A percentile compares a stretch with the other conserved stretches of the same genome.
phyloP scores from a whole-genome alignment of 2,329 filamentous ascomycete genomes.

The Fusarium sp. region DNA sequence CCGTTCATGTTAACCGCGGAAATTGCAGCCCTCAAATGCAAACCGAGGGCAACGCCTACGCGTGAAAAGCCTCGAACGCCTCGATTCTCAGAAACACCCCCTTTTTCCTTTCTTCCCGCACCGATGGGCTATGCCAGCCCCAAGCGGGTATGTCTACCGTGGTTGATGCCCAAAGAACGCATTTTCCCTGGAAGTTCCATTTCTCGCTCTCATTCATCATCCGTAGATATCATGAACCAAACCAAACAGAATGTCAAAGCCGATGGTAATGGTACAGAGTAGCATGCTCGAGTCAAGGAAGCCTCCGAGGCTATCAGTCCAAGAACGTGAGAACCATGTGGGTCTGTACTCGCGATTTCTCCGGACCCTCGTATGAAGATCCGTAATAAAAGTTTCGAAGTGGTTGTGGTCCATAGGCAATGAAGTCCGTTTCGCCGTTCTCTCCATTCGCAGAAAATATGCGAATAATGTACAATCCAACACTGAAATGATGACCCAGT shows the following conservation, averaged over 20 bases:
- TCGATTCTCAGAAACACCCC: constrained; percentile 32
- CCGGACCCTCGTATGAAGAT: constrained; percentile 22
- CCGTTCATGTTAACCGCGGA: constrained; percentile 43
- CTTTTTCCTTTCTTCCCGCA: constrained; percentile 36
- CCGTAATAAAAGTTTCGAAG: constrained; percentile 35
- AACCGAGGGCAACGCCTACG: constrained; percentile 42
- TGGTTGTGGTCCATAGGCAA: constrained; percentile 48
- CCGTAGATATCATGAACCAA: constrained; percentile 47
- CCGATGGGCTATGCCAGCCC: constrained; percentile 37
- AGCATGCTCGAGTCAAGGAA: constrained; percentile 43
- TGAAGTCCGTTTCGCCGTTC: constrained; percentile 49
- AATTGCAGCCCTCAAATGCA: constrained; percentile 45
- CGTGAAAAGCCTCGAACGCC: constrained; percentile 45
- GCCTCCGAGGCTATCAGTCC: constrained; percentile 31
- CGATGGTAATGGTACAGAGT: constrained; percentile 47
- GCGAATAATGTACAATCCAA: constrained; percentile 59
- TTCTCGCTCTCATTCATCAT: constrained; percentile 45
- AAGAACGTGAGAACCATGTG: constrained; percentile 26
- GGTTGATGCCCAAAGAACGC: constrained; percentile 43
- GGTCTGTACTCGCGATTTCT: constrained; percentile 36
- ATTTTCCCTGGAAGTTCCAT: constrained; percentile 38
- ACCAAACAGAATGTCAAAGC: constrained; percentile 48
- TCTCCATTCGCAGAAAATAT: constrained; percentile 52
- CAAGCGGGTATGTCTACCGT: constrained; percentile 44
- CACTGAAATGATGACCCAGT: constrained; percentile 47